Evolutionary conservation across 2,329 filamentous ascomycete species (phyloP), one percentile per base, ranked within the genome.

Genomic region (Westerdykella sp.): DNA sequence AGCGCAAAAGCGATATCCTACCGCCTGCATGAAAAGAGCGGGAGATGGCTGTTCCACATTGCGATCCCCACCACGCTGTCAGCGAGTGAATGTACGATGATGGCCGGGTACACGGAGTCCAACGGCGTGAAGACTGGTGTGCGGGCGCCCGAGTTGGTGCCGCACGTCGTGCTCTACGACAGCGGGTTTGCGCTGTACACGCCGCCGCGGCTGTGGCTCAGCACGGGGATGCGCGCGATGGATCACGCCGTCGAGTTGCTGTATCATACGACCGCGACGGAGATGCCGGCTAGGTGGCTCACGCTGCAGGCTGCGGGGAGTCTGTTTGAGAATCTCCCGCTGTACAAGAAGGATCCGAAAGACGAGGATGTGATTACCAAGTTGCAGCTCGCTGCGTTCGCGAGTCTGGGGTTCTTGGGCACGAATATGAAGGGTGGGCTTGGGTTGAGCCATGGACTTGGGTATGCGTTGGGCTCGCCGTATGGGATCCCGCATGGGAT

Each of bases 401-500:
- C 69, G 0, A 72, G 68, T 1, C 63, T 78, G 0, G 74, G 69
- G 1, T 77, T 76, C 55, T 48, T 76, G 2, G 75, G 74, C 0
- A 60, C 68, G 45, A 76, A 78, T 42, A 49, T 77, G 22, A 72
- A 73, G 36, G 73, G 73, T n/a, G 69, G 69, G 0, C 55, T 78
- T 0, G 76, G 76, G 0, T 59, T 79, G 2, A 66, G 57, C 3
- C 73, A 75, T 44, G 59, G 62, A 0, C 49, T 75, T 39, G 72
- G 72, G 0, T 77, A 79, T 50, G 75, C 76, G 0, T 59, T 80
- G 2, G 77, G 77, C 0, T 70, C 66, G 2, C 76, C 77, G 0
- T 80, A 79, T 48, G 56, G 64, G 0, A 79, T 80, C 32, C 77
- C 77, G 1, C 76, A 80, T 48, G 76, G 76, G 0, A 71, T 77